phyloP scores from a whole-genome alignment of 768 basidiomycete species.

The Artomyces pyxidatus region DNA sequence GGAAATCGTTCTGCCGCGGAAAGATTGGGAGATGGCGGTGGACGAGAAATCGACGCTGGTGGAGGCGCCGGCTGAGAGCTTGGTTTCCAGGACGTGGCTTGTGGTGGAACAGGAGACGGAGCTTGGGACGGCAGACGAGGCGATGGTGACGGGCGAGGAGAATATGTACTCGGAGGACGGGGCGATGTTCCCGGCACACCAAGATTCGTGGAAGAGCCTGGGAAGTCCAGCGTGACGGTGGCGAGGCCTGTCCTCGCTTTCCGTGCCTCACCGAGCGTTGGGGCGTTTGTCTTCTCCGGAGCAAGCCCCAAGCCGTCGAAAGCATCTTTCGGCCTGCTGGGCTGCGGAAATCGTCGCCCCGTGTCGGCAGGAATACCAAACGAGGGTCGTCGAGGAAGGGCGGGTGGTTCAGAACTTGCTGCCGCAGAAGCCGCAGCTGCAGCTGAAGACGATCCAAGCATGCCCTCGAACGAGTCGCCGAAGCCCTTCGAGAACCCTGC shows the following conservation, averaged over 20 bases:
- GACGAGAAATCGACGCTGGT: constrained; percentile 12
- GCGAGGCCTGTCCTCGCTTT: constrained; percentile 65
- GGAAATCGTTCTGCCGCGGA: constrained; percentile 74
- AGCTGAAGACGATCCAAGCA: constrained; percentile 4
- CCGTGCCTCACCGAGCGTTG: constrained; percentile 70
- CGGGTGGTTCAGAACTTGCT: neutral
- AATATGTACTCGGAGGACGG: constrained; percentile 6
- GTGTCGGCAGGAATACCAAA: neutral
- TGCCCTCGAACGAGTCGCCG: constrained; percentile 49
- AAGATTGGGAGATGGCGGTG: too few species aligned
- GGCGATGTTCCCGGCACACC: too few species aligned
- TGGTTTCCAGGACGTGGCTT: constrained; percentile 10
- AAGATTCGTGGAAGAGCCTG: too few species aligned
- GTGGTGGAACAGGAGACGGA: constrained; percentile 10
- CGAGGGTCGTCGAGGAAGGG: constrained; percentile 2
- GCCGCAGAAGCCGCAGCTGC: constrained; percentile 4
- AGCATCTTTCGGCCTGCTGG: constrained; percentile 47
- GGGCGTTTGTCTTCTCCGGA: constrained; percentile 39
- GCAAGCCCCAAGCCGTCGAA: constrained; percentile 67
- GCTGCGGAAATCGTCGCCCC: constrained; percentile 4
- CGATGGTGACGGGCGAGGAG: constrained; percentile 12
- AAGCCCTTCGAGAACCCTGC: constrained; percentile 31
- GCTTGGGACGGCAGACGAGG: constrained; percentile 7
- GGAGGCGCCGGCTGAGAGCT: constrained; percentile 27
- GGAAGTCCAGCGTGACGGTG: too few species aligned